Evolutionary conservation across 2,329 filamentous ascomycete species (phyloP).

Genomic region (Whalleya microplaca): DNA sequence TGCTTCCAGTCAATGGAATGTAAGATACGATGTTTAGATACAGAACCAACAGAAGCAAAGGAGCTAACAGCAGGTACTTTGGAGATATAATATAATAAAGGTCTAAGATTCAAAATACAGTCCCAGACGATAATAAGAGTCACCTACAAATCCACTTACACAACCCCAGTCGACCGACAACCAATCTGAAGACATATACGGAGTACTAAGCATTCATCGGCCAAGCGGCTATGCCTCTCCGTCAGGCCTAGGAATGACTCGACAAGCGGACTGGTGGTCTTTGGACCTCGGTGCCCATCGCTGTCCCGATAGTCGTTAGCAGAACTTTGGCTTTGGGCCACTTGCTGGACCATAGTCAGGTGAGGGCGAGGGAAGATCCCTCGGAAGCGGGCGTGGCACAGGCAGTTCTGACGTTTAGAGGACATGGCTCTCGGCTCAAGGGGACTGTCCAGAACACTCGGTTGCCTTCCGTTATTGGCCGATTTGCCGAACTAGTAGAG

Average conservation of each 20-base stretch:
- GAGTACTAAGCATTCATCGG: constrained; percentile 40
- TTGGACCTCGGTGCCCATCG: neutral
- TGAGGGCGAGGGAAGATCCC: neutral
- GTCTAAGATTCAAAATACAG: neutral
- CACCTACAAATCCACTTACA: constrained; percentile 9
- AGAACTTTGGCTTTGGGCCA: neutral
- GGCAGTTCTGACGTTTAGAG: neutral
- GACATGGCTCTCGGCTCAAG: neutral
- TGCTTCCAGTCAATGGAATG: neutral
- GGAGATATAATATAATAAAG: neutral
- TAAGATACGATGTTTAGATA: neutral
- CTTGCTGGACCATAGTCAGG: neutral
- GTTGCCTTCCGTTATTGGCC: neutral
- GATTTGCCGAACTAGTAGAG: neutral
- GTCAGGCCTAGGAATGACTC: constrained; percentile 10
- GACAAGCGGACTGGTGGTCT: constrained; percentile 1
- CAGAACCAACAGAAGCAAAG: neutral
- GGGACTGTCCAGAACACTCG: neutral
- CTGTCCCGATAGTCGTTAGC: neutral
- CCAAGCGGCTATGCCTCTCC: constrained; percentile 37
- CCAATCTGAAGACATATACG: constrained; percentile 11
- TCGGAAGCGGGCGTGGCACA: neutral
- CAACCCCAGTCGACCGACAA: constrained; percentile 9
- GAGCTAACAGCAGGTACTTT: neutral
- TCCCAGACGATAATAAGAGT: neutral